A percentile compares a stretch with the other conserved stretches of the same genome.
Evolutionary conservation across 768 basidiomycete species (phyloP).

Genomic region (Hypsizygus marmoreus): DNA sequence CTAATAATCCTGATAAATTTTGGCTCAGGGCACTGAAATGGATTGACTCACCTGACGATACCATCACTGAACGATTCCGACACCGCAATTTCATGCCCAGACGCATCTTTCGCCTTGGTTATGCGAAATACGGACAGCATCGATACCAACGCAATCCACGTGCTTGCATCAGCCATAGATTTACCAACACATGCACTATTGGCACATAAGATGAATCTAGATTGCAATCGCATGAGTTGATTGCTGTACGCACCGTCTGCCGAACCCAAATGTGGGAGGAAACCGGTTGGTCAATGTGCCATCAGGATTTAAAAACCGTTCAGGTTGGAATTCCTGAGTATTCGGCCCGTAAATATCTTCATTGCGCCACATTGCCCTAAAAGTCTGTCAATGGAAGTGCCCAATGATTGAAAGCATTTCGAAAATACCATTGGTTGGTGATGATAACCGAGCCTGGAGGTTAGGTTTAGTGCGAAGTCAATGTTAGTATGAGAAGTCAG

Average conservation of each 20-base stretch:
- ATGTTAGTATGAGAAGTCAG: neutral
- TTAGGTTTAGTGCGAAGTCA: neutral
- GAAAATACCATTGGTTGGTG: neutral
- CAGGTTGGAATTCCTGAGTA: constrained; percentile 4
- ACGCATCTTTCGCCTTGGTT: constrained; percentile 7
- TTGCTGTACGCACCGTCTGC: constrained; percentile 2
- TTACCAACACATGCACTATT: constrained; percentile 6
- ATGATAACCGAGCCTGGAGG: neutral
- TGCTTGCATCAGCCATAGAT: constrained; percentile 9
- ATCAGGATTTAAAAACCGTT: constrained; percentile 7
- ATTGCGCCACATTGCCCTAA: constrained; percentile 1
- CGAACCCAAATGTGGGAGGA: constrained; percentile 7
- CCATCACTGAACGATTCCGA: constrained; percentile 4
- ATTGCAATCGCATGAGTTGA: no score
- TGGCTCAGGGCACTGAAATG: neutral
- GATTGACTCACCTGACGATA: constrained; percentile 5
- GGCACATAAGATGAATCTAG: no score
- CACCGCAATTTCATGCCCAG: constrained; percentile 5
- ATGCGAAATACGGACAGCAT: constrained; percentile 9
- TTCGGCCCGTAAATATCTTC: constrained; percentile 1
- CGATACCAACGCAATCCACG: constrained; percentile 9
- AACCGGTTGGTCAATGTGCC: neutral
- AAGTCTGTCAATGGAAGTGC: neutral
- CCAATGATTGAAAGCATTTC: neutral
- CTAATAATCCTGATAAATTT: neutral